Evolutionary conservation across 163 green algal species (phyloP).

Genomic region (Picocystis sp.): DNA sequence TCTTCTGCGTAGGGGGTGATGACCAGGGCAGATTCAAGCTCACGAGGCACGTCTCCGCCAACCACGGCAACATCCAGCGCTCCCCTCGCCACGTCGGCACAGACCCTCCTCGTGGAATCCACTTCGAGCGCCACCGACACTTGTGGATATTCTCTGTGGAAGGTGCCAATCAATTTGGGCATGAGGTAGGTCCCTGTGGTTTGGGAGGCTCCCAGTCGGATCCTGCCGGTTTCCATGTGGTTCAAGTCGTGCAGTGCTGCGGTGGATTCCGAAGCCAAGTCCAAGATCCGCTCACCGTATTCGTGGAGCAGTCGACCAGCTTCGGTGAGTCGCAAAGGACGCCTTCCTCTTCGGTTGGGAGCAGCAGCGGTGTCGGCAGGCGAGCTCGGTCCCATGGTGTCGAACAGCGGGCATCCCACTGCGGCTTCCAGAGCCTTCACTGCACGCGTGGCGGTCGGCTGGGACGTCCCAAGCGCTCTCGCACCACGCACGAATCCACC

Average conservation of each 20-base stretch:
- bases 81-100: slow-evolving; percentile 14
- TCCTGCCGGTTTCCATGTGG: slow-evolving; percentile 10
- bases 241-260: slow-evolving; percentile 12
- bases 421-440: no score
- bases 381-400: no score
- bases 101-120: slow-evolving; percentile 15
- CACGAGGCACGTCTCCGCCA: slow-evolving; percentile 21
- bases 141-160: slow-evolving; percentile 4
- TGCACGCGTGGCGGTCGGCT: no score
- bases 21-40: slow-evolving; percentile 9
- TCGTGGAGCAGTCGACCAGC: no score
- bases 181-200: slow-evolving; percentile 29
- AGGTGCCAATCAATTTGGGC: slow-evolving; percentile 19
- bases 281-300: no score
- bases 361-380: no score
- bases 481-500: no score
- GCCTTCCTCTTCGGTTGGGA: no score
- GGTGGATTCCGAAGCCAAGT: no score
- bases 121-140: slow-evolving; percentile 11
- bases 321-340: no score
- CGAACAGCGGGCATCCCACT: no score
- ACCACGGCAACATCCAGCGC: slow-evolving; percentile 26
- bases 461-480: no score
- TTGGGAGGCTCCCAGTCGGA: slow-evolving; percentile 21
- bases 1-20: slow-evolving; percentile 17